Conservation (phyloP, 2,329 filamentous ascomycete genomes). For the Alternaria angustiovoidea region DNA sequence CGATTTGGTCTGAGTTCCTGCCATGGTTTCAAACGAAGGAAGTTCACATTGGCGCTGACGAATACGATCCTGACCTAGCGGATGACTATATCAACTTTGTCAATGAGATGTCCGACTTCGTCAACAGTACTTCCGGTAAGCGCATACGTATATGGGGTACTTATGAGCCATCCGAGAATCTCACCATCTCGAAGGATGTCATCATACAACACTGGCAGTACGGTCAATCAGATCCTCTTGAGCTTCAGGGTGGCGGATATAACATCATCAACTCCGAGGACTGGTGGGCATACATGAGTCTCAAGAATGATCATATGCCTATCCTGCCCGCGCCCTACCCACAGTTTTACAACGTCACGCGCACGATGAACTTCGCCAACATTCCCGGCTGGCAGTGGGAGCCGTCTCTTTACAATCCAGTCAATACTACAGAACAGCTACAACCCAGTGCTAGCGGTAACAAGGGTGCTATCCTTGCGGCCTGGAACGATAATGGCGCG, state of each 20-base stretch:
- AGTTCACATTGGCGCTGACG: constrained; percentile 51
- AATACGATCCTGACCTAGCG: constrained; percentile 46
- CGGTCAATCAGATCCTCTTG: constrained; percentile 57
- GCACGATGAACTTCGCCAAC: constrained; percentile 57
- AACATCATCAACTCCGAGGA: constrained; percentile 58
- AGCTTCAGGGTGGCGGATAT: constrained; percentile 51
- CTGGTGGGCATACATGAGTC: constrained; percentile 63
- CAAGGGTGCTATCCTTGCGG: constrained; percentile 50
- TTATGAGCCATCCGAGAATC: constrained; percentile 52
- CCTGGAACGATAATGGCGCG: constrained; percentile 61
- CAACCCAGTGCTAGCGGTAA: constrained; percentile 39
- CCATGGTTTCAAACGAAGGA: constrained; percentile 52
- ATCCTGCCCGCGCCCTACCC: constrained; percentile 58
- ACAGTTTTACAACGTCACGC: constrained; percentile 57
- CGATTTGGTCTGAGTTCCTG: constrained; percentile 50
- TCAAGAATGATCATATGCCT: constrained; percentile 62
- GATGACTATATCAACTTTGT: constrained; percentile 51
- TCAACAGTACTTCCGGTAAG: constrained; percentile 43
- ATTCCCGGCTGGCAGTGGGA: constrained; percentile 56
- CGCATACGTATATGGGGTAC: constrained; percentile 53
- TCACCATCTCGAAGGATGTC: constrained; percentile 52
- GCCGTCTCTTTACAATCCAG: constrained; percentile 55
- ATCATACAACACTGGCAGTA: constrained; percentile 60
- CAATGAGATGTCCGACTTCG: constrained; percentile 46
- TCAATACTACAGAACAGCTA: constrained; percentile 54